Evolutionary conservation across 257 asterid genomes (phyloP).

Genomic region (Hygrophila difformis): DNA sequence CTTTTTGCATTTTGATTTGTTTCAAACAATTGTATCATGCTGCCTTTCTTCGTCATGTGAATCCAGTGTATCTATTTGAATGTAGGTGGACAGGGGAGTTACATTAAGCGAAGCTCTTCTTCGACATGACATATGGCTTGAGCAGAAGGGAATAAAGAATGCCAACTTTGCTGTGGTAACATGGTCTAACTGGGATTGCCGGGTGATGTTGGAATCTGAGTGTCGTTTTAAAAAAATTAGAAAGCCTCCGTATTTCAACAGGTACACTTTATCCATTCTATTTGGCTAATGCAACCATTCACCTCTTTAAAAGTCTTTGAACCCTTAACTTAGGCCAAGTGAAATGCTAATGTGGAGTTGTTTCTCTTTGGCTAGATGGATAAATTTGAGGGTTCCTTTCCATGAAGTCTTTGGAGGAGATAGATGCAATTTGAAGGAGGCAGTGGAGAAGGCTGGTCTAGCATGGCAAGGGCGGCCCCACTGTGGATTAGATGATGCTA

Average conservation of each 20-base stretch:
- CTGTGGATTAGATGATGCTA: conserved; percentile 91
- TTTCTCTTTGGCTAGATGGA: conserved; percentile 54
- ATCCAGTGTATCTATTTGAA: too few species aligned
- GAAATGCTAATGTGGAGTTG: conserved; percentile 9
- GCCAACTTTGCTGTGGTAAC: conserved; percentile 84
- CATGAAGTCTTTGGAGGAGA: conserved; percentile 61
- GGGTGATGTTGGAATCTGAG: conserved; percentile 92
- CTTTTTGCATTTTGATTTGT: conserved; percentile 1
- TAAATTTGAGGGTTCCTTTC: conserved; percentile 80
- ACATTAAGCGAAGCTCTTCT: conserved; percentile 75
- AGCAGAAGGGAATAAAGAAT: conserved; percentile 63
- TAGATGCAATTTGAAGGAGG: conserved; percentile 77
- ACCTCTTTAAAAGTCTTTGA: background rate
- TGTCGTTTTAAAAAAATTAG: conserved; percentile 69
- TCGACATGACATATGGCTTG: conserved; percentile 86
- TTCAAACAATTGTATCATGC: conserved; percentile 3
- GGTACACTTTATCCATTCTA: conserved; percentile 23
- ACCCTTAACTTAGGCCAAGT: background rate
- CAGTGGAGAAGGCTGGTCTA: conserved; percentile 78
- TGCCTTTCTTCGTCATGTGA: background rate
- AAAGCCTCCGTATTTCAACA: conserved; percentile 85
- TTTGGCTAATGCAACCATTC: background rate
- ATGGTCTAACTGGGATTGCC: conserved; percentile 96
- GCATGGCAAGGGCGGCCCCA: conserved; percentile 92
- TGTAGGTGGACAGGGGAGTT: conserved; percentile 84